phyloP scores from a whole-genome alignment of 495 filamentous ascomycete species.

The Margaritispora aquatica region DNA sequence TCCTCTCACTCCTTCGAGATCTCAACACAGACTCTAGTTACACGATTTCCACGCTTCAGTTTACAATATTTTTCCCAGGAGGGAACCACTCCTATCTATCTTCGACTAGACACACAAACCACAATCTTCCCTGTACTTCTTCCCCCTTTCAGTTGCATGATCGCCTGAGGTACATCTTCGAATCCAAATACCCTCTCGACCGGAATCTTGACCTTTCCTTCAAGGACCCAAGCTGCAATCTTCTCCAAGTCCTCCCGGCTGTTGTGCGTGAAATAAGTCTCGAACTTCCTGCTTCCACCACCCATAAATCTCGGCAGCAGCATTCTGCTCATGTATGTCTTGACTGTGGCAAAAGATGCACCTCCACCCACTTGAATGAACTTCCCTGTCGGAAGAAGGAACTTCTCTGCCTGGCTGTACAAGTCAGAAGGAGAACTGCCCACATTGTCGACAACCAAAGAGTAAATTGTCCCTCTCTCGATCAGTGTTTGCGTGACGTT shows the following conservation, averaged over 20 bases:
- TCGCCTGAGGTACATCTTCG: slow-evolving; percentile 54
- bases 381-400: slow-evolving; percentile 41
- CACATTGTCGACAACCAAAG: slow-evolving; percentile 56
- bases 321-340: slow-evolving; percentile 22
- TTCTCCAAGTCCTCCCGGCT: slow-evolving; percentile 40
- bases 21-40: too few species aligned
- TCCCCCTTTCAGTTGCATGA: slow-evolving; percentile 52
- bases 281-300: slow-evolving; percentile 54
- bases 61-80: too few species aligned
- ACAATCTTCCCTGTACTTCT: slow-evolving; percentile 64
- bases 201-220: slow-evolving; percentile 53
- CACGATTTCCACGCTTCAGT: too few species aligned
- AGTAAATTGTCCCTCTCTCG: slow-evolving; percentile 43
- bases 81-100: too few species aligned
- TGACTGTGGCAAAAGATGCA: neutral
- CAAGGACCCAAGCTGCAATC: slow-evolving; percentile 51
- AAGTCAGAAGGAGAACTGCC: slow-evolving; percentile 39
- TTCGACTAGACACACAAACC: too few species aligned
- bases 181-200: slow-evolving; percentile 56
- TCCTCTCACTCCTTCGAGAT: too few species aligned
- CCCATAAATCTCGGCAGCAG: slow-evolving; percentile 52
- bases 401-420: slow-evolving; percentile 36
- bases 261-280: slow-evolving; percentile 35
- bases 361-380: slow-evolving; percentile 54
- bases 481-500: slow-evolving; percentile 44